phyloP scores from a whole-genome alignment of 1,139 yeast species.

The Zygosaccharomyces pseudobailii region DNA sequence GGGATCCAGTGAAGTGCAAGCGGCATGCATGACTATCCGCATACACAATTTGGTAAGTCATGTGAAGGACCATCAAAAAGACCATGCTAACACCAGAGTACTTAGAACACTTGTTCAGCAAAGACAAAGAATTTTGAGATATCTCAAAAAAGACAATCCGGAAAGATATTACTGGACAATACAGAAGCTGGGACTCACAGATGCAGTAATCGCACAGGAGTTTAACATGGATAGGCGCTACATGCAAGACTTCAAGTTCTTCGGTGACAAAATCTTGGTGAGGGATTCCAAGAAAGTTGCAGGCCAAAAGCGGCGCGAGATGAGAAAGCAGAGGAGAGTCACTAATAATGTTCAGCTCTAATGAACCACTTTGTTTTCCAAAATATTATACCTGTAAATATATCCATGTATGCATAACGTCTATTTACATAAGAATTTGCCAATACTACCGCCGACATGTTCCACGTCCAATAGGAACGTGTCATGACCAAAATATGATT shows the following conservation, averaged over 20 bases:
- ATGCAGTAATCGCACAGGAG: conserved; percentile 70
- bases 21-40: conserved; percentile 79
- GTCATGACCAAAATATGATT: conserved; percentile 85
- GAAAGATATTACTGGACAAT: conserved; percentile 80
- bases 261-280: conserved; percentile 53
- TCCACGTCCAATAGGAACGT: conserved; percentile 76
- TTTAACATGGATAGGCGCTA: conserved; percentile 81
- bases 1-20: conserved; percentile 93
- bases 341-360: conserved; percentile 14
- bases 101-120: conserved; percentile 82
- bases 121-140: conserved; percentile 77
- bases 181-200: conserved; percentile 82
- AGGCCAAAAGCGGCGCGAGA: conserved; percentile 40
- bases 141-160: conserved; percentile 74
- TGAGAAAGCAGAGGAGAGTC: conserved; percentile 40
- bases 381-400: conserved; percentile 6
- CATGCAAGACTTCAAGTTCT: conserved; percentile 79
- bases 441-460: conserved; percentile 75
- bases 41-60: conserved; percentile 78
- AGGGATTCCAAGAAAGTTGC: conserved; percentile 43
- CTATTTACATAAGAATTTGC: conserved; percentile 46
- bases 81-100: conserved; percentile 59
- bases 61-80: conserved; percentile 67
- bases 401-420: conserved; percentile 1
- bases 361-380: neutral